phyloP scores from a whole-genome alignment of 2,329 filamentous ascomycete genomes.

The Penicillium verrucosum region DNA sequence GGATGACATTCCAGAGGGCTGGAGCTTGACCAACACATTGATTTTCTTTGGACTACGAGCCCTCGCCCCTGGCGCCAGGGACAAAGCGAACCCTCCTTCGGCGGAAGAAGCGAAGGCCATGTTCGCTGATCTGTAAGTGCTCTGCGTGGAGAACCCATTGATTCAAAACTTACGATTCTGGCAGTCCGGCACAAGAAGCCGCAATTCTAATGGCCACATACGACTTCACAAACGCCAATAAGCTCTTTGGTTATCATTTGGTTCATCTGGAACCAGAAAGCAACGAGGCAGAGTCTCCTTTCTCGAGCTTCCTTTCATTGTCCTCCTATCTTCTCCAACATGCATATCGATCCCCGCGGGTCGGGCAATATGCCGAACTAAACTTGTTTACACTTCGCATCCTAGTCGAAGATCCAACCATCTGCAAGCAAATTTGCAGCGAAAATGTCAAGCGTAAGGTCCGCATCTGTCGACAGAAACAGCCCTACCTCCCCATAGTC shows the following conservation, averaged over 20 bases:
- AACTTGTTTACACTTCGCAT: slow-evolving; percentile 82
- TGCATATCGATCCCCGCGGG: slow-evolving; percentile 75
- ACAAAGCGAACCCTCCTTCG: slow-evolving; percentile 60
- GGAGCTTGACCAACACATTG: slow-evolving; percentile 77
- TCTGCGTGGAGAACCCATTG: slow-evolving; percentile 10
- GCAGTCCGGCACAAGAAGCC: slow-evolving; percentile 73
- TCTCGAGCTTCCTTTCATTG: slow-evolving; percentile 79
- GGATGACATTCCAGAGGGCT: slow-evolving; percentile 85
- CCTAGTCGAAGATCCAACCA: slow-evolving; percentile 75
- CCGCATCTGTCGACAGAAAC: slow-evolving; percentile 82
- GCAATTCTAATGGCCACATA: slow-evolving; percentile 81
- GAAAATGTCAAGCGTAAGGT: slow-evolving; percentile 71
- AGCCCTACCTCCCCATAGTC: slow-evolving; percentile 76
- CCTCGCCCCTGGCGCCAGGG: slow-evolving; percentile 66
- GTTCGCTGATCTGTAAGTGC: slow-evolving; percentile 67
- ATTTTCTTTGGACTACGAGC: slow-evolving; percentile 79
- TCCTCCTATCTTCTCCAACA: slow-evolving; percentile 93
- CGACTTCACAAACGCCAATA: slow-evolving; percentile 92
- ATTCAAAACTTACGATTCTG: slow-evolving; percentile 22
- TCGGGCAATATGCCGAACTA: slow-evolving; percentile 78
- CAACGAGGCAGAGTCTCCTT: slow-evolving; percentile 67
- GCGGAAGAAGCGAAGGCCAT: slow-evolving; percentile 77
- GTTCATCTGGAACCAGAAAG: slow-evolving; percentile 61
- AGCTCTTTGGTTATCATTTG: slow-evolving; percentile 85
- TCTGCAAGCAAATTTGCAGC: slow-evolving; percentile 81